phyloP scores from a whole-genome alignment of 495 filamentous ascomycete genomes.

The Lophium mytilinum region DNA sequence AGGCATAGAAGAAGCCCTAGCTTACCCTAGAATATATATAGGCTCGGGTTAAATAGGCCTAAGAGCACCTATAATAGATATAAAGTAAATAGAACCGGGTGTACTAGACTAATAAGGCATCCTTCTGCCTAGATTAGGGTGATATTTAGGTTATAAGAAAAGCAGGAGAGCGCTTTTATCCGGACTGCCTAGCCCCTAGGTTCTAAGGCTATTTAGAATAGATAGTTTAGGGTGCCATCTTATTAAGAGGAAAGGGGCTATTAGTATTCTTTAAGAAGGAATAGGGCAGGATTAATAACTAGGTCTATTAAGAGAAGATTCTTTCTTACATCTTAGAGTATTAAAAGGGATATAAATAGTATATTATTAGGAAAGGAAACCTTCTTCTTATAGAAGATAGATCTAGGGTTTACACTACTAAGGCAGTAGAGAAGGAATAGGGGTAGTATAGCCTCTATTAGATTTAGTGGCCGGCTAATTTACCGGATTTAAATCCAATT shows the following conservation, averaged over 20 bases:
- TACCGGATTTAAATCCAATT: too few relatives aligned
- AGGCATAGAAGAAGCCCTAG: not conserved
- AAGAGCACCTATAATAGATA: not conserved
- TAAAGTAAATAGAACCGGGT: too few relatives aligned
- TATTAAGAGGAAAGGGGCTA: not conserved
- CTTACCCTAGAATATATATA: not conserved
- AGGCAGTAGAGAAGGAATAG: too few relatives aligned
- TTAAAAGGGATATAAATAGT: not conserved
- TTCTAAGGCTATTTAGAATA: not conserved
- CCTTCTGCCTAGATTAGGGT: not conserved
- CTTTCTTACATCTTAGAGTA: not conserved
- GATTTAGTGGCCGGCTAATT: too few relatives aligned
- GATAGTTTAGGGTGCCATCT: not conserved
- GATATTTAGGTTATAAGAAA: not conserved
- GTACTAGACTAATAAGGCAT: not conserved
- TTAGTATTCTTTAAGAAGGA: not conserved
- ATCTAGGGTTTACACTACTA: not conserved
- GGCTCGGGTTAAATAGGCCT: not conserved
- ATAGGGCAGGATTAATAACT: too few relatives aligned
- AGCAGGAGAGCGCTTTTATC: not conserved
- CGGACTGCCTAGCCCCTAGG: not conserved
- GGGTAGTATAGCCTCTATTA: too few relatives aligned
- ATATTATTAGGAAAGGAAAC: not conserved
- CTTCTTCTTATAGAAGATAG: not conserved
- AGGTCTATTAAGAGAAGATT: too few relatives aligned